These are phyloP conservation scores for Rhizoctonia solani DNA, from an alignment of 1,284 basidiomycete species.

Conservation along the genomic window DNA sequence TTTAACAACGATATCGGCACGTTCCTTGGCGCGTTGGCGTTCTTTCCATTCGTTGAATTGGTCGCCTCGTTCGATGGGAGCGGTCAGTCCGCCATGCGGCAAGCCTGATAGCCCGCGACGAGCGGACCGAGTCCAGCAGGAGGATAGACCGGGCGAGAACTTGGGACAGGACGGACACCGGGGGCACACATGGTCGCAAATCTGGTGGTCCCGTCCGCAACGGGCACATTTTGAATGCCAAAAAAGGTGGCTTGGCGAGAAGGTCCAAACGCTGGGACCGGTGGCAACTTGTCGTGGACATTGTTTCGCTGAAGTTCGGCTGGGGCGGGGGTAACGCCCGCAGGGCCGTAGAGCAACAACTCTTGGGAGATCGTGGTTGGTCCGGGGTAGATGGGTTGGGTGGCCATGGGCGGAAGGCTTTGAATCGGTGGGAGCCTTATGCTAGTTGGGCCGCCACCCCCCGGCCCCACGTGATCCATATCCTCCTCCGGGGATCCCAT, in stretches of 20 bases:
- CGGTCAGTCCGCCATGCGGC: constrained; percentile 10
- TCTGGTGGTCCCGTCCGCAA: constrained; percentile 4
- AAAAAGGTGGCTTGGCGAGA: constrained; percentile 20
- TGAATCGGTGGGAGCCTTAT: not conserved
- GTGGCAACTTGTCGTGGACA: constrained; percentile 2
- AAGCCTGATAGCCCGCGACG: constrained; percentile 14
- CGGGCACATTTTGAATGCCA: constrained; percentile 20
- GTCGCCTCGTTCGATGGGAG: constrained; percentile 7
- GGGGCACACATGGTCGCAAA: constrained; percentile 16
- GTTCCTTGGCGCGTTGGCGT: constrained; percentile 6
- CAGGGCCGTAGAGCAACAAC: no score
- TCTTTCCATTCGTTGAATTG: constrained; percentile 10
- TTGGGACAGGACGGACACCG: not conserved
- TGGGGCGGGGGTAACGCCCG: no score
- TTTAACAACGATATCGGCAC: constrained; percentile 17
- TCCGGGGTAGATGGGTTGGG: no score
- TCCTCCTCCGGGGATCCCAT: constrained; percentile 39
- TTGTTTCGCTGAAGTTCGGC: not conserved
- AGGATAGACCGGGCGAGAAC: constrained; percentile 11
- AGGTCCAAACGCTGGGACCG: not conserved
- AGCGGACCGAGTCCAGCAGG: constrained; percentile 11
- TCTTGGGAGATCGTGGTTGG: no score
- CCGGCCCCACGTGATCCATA: not conserved
- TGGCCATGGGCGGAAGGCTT: no score
- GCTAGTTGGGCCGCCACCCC: not conserved